These are phyloP conservation scores for Talaromyces sp. DNA, from an alignment of 2,329 filamentous ascomycete species.

Conservation along the genomic window DNA sequence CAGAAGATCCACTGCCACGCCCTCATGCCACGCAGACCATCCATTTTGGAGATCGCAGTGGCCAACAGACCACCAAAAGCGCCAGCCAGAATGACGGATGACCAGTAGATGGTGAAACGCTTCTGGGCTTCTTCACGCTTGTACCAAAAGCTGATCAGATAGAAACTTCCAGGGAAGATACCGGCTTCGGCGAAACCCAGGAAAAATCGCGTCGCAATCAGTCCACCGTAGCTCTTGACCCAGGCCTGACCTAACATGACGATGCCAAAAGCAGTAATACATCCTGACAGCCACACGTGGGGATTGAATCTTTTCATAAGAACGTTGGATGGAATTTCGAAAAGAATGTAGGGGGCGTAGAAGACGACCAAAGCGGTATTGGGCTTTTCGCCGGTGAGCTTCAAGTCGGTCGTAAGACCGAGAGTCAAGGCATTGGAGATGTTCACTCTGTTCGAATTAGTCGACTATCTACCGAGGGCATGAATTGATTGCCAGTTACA, in stretches of 20 bases:
- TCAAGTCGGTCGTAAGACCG: constrained; percentile 47
- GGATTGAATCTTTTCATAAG: constrained; percentile 52
- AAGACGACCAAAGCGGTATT: constrained; percentile 54
- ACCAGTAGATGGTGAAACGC: constrained; percentile 27
- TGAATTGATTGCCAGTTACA: background rate
- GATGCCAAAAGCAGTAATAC: constrained; percentile 26
- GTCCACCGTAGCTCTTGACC: constrained; percentile 26
- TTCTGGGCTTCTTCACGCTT: constrained; percentile 29
- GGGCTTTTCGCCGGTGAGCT: constrained; percentile 44
- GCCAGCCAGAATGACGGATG: constrained; percentile 24
- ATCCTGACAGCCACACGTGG: constrained; percentile 45
- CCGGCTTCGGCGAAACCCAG: constrained; percentile 30
- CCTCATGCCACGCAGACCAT: constrained; percentile 26
- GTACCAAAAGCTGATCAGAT: constrained; percentile 37
- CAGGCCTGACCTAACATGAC: constrained; percentile 28
- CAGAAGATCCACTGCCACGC: constrained; percentile 34
- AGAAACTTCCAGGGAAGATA: constrained; percentile 37
- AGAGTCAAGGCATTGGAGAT: constrained; percentile 54
- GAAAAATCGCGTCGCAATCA: constrained; percentile 31
- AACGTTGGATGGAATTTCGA: constrained; percentile 54
- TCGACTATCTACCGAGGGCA: background rate
- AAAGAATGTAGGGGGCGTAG: constrained; percentile 53
- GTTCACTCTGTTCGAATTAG: constrained; percentile 38
- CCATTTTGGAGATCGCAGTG: constrained; percentile 27
- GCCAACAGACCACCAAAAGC: constrained; percentile 31